Percentiles rank a stretch among this genome's conserved stretches.
phyloP scores from a whole-genome alignment of 495 filamentous ascomycete species.

The Podospora anserina region DNA sequence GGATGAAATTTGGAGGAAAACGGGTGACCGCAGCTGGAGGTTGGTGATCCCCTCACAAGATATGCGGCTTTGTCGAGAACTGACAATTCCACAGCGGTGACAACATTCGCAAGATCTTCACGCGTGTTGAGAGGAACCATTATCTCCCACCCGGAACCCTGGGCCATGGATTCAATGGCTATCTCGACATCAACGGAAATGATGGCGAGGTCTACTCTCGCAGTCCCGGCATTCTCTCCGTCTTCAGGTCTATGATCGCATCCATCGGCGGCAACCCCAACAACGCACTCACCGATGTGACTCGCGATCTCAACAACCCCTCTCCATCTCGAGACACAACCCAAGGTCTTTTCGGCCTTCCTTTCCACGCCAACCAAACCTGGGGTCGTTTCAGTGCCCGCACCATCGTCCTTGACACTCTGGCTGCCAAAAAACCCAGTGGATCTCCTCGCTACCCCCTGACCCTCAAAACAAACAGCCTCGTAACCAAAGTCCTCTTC shows the following conservation, averaged over 20 bases:
- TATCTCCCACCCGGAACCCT: constrained; percentile 45
- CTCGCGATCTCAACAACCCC: constrained; percentile 50
- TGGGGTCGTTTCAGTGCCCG: constrained; percentile 36
- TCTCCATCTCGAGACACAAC: constrained; percentile 27
- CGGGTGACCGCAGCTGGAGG: constrained; percentile 46
- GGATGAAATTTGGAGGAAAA: constrained; percentile 44
- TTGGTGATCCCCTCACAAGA: constrained; percentile 3
- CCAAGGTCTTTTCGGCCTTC: constrained; percentile 36
- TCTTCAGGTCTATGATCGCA: constrained; percentile 35
- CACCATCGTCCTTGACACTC: constrained; percentile 46
- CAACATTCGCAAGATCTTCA: constrained; percentile 47
- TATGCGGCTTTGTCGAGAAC: neutral
- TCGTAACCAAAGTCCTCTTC: constrained; percentile 58
- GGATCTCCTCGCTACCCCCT: constrained; percentile 52
- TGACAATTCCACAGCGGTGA: constrained; percentile 21
- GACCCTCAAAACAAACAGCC: constrained; percentile 52
- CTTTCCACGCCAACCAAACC: constrained; percentile 34
- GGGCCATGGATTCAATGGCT: constrained; percentile 57
- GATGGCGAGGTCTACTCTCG: constrained; percentile 40
- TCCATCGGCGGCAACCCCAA: constrained; percentile 19
- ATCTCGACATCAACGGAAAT: constrained; percentile 40
- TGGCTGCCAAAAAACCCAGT: constrained; percentile 47
- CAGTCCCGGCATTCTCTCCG: constrained; percentile 33
- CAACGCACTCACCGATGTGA: constrained; percentile 23
- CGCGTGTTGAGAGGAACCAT: constrained; percentile 51